Conservation (phyloP, 768 basidiomycete species). For the Hortiboletus campestris region DNA sequence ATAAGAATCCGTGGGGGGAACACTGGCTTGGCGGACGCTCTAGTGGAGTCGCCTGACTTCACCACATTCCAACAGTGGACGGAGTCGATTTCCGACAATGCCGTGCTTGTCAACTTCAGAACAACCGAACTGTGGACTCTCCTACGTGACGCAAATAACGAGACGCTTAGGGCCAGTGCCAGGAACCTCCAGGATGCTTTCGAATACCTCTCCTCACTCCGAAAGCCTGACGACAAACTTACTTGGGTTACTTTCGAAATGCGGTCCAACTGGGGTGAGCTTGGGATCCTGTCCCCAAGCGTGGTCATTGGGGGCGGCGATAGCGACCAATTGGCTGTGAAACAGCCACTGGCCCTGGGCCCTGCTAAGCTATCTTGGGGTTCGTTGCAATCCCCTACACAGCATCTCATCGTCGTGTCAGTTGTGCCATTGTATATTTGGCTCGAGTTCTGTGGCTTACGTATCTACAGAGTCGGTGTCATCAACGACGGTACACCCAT, state of each 20-base stretch:
- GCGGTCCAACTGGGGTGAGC: background rate
- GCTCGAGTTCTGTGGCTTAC: background rate
- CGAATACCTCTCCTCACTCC: constrained; percentile 1
- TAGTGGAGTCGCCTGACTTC: background rate
- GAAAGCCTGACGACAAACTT: background rate
- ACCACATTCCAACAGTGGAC: constrained; percentile 2
- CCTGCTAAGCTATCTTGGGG: constrained; percentile 4
- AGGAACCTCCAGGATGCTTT: constrained; percentile 1
- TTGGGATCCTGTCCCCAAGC: constrained; percentile 4
- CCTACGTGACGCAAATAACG: background rate
- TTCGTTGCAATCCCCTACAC: background rate
- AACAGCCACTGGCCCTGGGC: background rate
- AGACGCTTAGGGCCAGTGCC: background rate
- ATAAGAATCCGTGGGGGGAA: constrained; percentile 3
- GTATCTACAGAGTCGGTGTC: background rate
- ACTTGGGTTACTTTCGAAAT: constrained; percentile 3
- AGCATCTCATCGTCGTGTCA: background rate
- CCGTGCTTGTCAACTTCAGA: background rate
- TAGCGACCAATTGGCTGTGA: background rate
- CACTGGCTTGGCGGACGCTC: background rate
- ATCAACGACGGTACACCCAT: constrained; percentile 5
- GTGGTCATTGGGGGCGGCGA: constrained; percentile 4
- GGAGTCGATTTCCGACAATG: background rate
- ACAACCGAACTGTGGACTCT: constrained; percentile 4
- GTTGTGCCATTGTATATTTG: background rate